Conservation (phyloP, 2,329 filamentous ascomycete genomes). For the Pseudogymnoascus sp. region DNA sequence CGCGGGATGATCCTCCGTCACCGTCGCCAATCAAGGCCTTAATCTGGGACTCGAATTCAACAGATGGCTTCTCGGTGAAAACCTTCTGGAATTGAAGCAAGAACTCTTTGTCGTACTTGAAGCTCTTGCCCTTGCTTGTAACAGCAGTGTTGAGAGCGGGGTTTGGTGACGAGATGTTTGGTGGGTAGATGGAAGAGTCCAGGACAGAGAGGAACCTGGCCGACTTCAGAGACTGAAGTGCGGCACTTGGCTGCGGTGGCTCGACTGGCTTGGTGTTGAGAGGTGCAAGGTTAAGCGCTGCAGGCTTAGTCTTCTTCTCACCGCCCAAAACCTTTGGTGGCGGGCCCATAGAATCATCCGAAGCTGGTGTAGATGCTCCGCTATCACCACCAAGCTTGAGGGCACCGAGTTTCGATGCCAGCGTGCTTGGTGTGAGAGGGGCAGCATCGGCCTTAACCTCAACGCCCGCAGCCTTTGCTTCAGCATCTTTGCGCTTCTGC, state of each 20-base stretch:
- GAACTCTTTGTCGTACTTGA: slow-evolving; percentile 94
- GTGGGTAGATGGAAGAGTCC: slow-evolving; percentile 71
- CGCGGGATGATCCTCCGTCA: slow-evolving; percentile 54
- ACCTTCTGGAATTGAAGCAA: slow-evolving; percentile 92
- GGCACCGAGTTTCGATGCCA: slow-evolving; percentile 41
- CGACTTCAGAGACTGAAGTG: slow-evolving; percentile 86
- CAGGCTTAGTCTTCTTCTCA: slow-evolving; percentile 69
- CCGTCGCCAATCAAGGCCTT: slow-evolving; percentile 76
- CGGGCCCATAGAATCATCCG: slow-evolving; percentile 38
- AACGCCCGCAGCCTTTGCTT: slow-evolving; percentile 25
- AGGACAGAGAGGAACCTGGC: slow-evolving; percentile 80
- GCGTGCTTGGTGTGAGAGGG: slow-evolving; percentile 24
- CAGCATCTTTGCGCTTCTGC: slow-evolving; percentile 46
- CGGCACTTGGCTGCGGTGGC: slow-evolving; percentile 85
- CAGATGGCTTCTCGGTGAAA: slow-evolving; percentile 91
- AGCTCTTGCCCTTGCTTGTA: slow-evolving; percentile 69
- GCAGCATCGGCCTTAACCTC: slow-evolving; percentile 17
- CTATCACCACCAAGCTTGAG: slow-evolving; percentile 40
- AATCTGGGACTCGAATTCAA: slow-evolving; percentile 89
- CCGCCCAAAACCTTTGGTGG: slow-evolving; percentile 46
- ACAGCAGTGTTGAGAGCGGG: slow-evolving; percentile 79
- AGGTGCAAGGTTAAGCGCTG: slow-evolving; percentile 77
- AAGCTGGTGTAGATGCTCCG: slow-evolving; percentile 34
- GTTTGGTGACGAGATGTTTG: slow-evolving; percentile 80
- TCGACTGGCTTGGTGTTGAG: slow-evolving; percentile 78